Evolutionary conservation across 2,329 filamentous ascomycete genomes (phyloP).

Genomic region (Elsinoe australis): DNA sequence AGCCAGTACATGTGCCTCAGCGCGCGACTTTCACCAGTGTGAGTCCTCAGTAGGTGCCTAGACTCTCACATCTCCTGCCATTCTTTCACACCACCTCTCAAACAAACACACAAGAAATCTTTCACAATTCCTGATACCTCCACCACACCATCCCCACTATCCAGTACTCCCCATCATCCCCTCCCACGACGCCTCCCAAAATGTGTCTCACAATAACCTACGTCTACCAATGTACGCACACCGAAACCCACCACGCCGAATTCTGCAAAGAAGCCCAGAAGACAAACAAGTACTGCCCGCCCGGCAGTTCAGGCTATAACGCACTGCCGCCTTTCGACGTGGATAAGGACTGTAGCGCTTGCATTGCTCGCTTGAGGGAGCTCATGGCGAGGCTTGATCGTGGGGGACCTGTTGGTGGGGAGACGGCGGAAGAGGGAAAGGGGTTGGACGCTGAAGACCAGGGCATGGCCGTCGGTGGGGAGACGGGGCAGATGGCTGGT

Average conservation of each 20-base stretch:
- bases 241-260: not conserved
- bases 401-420: no score
- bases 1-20: no score
- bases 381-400: not conserved
- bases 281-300: not conserved
- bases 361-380: not conserved
- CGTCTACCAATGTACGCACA: not conserved
- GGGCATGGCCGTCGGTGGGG: no score
- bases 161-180: not conserved
- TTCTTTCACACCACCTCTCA: not conserved
- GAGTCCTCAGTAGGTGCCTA: no score
- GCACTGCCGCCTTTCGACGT: not conserved
- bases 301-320: not conserved
- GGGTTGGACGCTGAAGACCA: not conserved
- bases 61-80: no score
- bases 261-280: not conserved
- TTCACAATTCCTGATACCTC: not conserved
- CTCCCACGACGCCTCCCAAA: not conserved
- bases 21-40: no score
- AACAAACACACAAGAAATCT: not conserved
- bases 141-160: not conserved
- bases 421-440: not conserved
- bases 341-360: not conserved
- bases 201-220: conserved; percentile 2
- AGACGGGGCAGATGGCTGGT: no score